phyloP scores from a whole-genome alignment of 495 filamentous ascomycete genomes.

The Collariella sp. region DNA sequence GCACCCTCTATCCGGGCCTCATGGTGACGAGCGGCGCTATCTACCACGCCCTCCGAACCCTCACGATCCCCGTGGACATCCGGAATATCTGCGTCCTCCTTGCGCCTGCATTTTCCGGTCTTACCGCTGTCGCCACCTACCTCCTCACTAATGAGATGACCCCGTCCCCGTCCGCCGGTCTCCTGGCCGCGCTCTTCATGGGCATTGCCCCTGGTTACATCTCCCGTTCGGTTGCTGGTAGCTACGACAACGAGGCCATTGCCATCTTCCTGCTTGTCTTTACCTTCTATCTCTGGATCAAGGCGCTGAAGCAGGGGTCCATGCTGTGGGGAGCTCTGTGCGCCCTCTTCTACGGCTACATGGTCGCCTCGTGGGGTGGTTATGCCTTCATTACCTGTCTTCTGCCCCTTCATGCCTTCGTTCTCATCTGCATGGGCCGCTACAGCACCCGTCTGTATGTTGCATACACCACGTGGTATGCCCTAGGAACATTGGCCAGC shows the following conservation, averaged over 20 bases:
- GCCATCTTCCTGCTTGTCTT: conserved; percentile 98
- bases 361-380: conserved; percentile 99
- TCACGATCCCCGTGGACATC: conserved; percentile 94
- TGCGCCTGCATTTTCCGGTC: conserved; percentile 88
- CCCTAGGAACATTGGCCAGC: conserved; percentile 89
- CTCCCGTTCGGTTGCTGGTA: conserved; percentile 92
- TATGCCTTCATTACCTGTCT: conserved; percentile 99
- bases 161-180: conserved; percentile 80
- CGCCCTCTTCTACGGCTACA: conserved; percentile 98
- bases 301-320: conserved; percentile 90
- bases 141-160: conserved; percentile 96
- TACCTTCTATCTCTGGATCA: conserved; percentile 99
- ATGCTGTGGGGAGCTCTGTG: conserved; percentile 92
- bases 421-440: conserved; percentile 92
- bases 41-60: conserved; percentile 85
- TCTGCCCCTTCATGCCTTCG: conserved; percentile 91
- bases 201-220: conserved; percentile 97
- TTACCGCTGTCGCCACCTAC: conserved; percentile 91
- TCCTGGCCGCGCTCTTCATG: conserved; percentile 94
- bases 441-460: conserved; percentile 93
- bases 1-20: conserved; percentile 94
- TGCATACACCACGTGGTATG: conserved; percentile 96
- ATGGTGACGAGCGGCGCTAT: conserved; percentile 99
- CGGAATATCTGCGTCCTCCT: conserved; percentile 97
- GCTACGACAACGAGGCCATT: conserved; percentile 99